phyloP scores from a whole-genome alignment of 2,329 filamentous ascomycete genomes.

The Cladophialophora chaetospira region DNA sequence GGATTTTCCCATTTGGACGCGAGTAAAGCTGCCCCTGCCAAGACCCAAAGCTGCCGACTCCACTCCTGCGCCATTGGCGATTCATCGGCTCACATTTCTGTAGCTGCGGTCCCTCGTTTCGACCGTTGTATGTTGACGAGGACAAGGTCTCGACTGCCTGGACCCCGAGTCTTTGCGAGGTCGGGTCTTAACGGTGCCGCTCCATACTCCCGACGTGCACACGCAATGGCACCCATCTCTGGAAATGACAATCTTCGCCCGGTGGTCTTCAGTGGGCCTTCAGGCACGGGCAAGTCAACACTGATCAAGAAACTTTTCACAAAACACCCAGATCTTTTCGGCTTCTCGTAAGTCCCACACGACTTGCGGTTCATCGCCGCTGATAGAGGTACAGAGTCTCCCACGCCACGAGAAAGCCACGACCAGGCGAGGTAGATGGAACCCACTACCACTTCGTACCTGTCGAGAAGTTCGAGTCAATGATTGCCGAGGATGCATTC shows the following conservation, averaged over 20 bases:
- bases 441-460: constrained; percentile 79
- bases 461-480: constrained; percentile 65
- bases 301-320: constrained; percentile 46
- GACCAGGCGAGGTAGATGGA: constrained; percentile 73
- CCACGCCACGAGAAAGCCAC: constrained; percentile 80
- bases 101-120: no score
- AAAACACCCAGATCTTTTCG: constrained; percentile 46
- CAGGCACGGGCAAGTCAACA: constrained; percentile 47
- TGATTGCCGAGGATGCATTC: constrained; percentile 72
- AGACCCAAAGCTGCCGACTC: not conserved
- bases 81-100: not conserved
- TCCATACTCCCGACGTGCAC: not conserved
- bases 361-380: not conserved
- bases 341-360: constrained; percentile 34
- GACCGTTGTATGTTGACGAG: not conserved
- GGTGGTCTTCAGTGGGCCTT: constrained; percentile 46
- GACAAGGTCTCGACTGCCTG: not conserved
- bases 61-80: constrained; percentile 4
- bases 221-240: constrained; percentile 22
- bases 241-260: constrained; percentile 34
- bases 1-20: not conserved
- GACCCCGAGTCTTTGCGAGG: not conserved
- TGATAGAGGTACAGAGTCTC: constrained; percentile 36
- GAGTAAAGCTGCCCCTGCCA: constrained; percentile 21
- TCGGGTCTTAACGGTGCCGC: not conserved